These are phyloP conservation scores for Cajanus cajan DNA, from an alignment of 306 rosid genomes.

Conservation along the genomic window DNA sequence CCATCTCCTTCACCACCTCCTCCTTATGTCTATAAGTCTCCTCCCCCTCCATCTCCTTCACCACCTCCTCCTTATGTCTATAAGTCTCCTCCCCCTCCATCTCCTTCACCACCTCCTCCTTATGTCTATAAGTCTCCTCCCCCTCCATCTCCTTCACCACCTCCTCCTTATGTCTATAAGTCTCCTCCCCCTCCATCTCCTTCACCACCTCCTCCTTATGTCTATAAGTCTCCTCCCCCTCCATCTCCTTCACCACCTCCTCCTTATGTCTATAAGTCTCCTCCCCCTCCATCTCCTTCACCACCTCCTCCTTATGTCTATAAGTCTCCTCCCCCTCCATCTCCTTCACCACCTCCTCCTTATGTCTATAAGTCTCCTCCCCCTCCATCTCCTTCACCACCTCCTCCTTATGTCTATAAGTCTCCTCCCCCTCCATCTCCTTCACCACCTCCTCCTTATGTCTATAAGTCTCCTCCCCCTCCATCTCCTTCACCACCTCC, in stretches of 20 bases:
- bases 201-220: neutral
- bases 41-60: neutral
- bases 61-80: neutral
- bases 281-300: neutral
- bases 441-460: neutral
- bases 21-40: neutral
- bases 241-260: constrained; percentile 5
- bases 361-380: neutral
- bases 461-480: neutral
- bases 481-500: neutral
- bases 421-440: constrained; percentile 29
- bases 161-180: neutral
- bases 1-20: neutral
- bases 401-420: neutral
- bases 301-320: neutral
- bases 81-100: constrained; percentile 15
- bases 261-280: neutral
- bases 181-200: constrained; percentile 4
- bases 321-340: no score
- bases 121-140: neutral
- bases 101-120: constrained; percentile 19
- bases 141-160: neutral
- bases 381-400: neutral
- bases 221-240: neutral
- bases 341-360: neutral